A percentile compares a stretch with the other conserved stretches of the same genome.
Evolutionary conservation across 2,329 filamentous ascomycete species (phyloP).

Genomic region (Chaetoscypha palmicola): DNA sequence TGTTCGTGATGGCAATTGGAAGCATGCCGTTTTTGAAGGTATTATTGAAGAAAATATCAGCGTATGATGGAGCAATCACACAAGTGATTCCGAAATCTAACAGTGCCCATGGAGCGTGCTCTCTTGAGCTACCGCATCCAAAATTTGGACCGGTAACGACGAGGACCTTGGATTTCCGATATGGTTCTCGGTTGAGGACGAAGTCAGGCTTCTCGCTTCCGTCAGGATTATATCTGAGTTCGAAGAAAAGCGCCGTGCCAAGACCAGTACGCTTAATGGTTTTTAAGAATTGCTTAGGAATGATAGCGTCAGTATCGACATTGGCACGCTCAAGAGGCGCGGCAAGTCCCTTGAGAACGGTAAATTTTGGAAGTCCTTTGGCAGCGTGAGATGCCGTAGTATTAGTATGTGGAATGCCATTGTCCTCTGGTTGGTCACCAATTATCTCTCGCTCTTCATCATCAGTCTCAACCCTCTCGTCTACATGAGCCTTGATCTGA

Average conservation of each 20-base stretch:
- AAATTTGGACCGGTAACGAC: conserved; percentile 92
- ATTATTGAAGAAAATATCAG: conserved; percentile 99
- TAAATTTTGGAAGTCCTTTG: conserved; percentile 76
- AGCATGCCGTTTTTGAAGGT: conserved; percentile 99
- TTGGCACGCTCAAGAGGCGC: conserved; percentile 84
- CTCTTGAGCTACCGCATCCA: conserved; percentile 84
- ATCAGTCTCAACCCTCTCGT: conserved; percentile 46
- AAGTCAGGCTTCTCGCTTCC: conserved; percentile 73
- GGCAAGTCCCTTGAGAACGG: conserved; percentile 74
- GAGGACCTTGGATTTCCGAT: conserved; percentile 77
- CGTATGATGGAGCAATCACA: conserved; percentile 83
- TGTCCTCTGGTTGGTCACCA: conserved; percentile 55
- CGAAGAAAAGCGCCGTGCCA: conserved; percentile 79
- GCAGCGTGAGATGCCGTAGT: conserved; percentile 43
- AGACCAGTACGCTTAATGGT: conserved; percentile 98
- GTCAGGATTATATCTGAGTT: conserved; percentile 68
- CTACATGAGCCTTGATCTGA: conserved; percentile 40
- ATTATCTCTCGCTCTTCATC: conserved; percentile 48
- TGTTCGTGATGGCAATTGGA: conserved; percentile 68
- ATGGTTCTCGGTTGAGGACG: conserved; percentile 84
- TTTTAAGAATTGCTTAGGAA: conserved; percentile 98
- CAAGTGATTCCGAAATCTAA: conserved; percentile 95
- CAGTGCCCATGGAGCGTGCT: conserved; percentile 95
- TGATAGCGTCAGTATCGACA: conserved; percentile 98
- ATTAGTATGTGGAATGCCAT: conserved; percentile 56